Conservation (phyloP, 208 protist species). For the Endotrypanum monterogeii region DNA sequence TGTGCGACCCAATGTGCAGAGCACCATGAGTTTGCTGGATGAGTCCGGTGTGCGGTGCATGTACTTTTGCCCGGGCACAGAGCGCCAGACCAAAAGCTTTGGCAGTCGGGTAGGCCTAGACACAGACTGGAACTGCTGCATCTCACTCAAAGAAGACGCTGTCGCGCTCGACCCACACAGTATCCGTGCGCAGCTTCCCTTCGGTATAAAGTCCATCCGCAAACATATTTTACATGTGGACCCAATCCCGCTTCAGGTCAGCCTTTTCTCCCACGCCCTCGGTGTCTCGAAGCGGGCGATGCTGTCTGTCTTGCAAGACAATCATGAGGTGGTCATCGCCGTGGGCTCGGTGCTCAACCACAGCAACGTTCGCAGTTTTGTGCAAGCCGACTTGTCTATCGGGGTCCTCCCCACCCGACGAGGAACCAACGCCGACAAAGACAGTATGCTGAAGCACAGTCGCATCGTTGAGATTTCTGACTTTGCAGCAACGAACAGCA, state of each 20-base stretch:
- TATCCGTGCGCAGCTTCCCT: constrained; percentile 93
- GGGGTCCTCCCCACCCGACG: constrained; percentile 85
- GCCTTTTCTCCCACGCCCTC: constrained; percentile 93
- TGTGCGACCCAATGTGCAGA: constrained; percentile 82
- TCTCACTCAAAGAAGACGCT: constrained; percentile 89
- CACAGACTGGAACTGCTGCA: constrained; percentile 97
- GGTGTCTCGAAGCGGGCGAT: constrained; percentile 87
- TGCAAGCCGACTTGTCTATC: constrained; percentile 91
- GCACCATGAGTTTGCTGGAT: constrained; percentile 72
- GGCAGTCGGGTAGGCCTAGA: constrained; percentile 91
- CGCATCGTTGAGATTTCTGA: constrained; percentile 78
- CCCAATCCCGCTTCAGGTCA: constrained; percentile 94
- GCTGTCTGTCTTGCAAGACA: constrained; percentile 94
- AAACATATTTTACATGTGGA: constrained; percentile 94
- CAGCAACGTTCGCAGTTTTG: constrained; percentile 91
- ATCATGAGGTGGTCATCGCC: constrained; percentile 92
- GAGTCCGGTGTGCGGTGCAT: constrained; percentile 94
- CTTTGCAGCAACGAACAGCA: constrained; percentile 48
- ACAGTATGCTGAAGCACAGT: constrained; percentile 48
- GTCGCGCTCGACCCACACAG: constrained; percentile 81
- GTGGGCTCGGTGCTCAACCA: constrained; percentile 93
- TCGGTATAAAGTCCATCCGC: constrained; percentile 93
- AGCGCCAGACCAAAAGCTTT: constrained; percentile 91
- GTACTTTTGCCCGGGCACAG: constrained; percentile 87
- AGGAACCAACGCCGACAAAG: constrained; percentile 73